These are phyloP conservation scores for Vigna nakashimae DNA, from an alignment of 306 rosid species.

Conservation along the genomic window DNA sequence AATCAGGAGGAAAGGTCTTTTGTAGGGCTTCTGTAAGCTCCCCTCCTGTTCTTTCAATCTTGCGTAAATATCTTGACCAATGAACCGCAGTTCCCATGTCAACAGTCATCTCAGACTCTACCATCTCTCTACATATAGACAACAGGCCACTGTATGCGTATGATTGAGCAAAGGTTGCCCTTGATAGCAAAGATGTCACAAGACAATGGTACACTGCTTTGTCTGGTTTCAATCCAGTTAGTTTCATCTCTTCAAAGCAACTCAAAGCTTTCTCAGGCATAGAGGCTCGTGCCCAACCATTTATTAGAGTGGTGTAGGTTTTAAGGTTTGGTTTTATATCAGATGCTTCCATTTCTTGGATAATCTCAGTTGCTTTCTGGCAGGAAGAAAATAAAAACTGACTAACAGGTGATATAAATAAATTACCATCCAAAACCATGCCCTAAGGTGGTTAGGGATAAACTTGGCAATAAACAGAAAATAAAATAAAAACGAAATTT, in stretches of 20 bases:
- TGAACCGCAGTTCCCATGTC: constrained; percentile 99
- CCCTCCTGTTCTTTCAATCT: constrained; percentile 88
- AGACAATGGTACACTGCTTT: constrained; percentile 95
- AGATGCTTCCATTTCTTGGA: constrained; percentile 75
- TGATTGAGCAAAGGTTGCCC: constrained; percentile 85
- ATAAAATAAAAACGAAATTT: too few relatives aligned
- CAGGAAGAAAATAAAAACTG: constrained; percentile 10
- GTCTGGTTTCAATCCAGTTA: constrained; percentile 84
- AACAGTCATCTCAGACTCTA: constrained; percentile 71
- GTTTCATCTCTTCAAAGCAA: constrained; percentile 88
- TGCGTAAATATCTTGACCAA: constrained; percentile 87
- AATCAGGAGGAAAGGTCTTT: constrained; percentile 94
- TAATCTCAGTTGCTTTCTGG: constrained; percentile 77
- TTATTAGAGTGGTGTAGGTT: constrained; percentile 85
- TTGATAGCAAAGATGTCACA: constrained; percentile 89
- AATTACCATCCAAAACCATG: constrained; percentile 29
- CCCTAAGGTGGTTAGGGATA: not conserved
- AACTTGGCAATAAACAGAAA: too few relatives aligned
- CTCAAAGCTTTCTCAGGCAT: constrained; percentile 90
- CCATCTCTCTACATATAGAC: constrained; percentile 79
- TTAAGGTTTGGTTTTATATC: constrained; percentile 90
- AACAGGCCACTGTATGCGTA: constrained; percentile 70
- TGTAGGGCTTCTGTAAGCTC: constrained; percentile 89
- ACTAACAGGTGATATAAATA: constrained; percentile 33
- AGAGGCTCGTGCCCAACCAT: constrained; percentile 98